Evolutionary conservation across 345 rosid species (phyloP), one percentile per base, ranked within the genome.

Genomic region (Gossypium bickii): DNA sequence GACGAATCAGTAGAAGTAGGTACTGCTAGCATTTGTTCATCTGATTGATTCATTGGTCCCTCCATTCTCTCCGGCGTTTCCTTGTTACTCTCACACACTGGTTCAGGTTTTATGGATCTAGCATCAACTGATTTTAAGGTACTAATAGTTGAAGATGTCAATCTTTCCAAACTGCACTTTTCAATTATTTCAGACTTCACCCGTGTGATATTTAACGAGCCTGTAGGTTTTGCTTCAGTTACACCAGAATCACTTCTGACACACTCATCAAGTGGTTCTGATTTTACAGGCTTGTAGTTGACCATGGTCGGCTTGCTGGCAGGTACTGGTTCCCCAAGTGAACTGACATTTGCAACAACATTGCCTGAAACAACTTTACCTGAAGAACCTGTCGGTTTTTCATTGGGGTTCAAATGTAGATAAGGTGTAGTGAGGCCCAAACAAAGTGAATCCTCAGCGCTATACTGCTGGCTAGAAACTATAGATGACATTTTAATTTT

Each of bases 251-350:
- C 81, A 76, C 41, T 63, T 67, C 66, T 81, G 72, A 55, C 56
- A 71, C 69, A 74, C 76, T 83, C 93, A 72, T 92, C 92, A 77
- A 71, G 45, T 7, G 86, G 86, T 82, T 93, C 97, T 48, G 85
- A 71, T 81, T 92, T 93, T 29, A 93, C 85, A 65, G 67, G 75
- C 70, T 79, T 76, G 9, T 79, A 74, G 52, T 73, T 67, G 48
- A 3, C 56, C 55, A 24, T 22, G 20, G 11, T 22, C 34, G 11
- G 20, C 18, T 67, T 67, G 56, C 83, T 75, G 76, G 77, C 74
- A 0, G 76, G 57, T 27, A 72, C 24, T 2, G 73, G 18, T 52
- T 52, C 25, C 43, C 61, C 61, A 70, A 61, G 61, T 29, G 45
- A 53, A 56, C 22, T 17, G n/a, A n/a, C 18, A 29, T 29, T 52